A percentile compares a stretch with the other conserved stretches of the same genome.
Evolutionary conservation across 1,284 basidiomycete species (phyloP).

Genomic region (Tilletiaria anomala): DNA sequence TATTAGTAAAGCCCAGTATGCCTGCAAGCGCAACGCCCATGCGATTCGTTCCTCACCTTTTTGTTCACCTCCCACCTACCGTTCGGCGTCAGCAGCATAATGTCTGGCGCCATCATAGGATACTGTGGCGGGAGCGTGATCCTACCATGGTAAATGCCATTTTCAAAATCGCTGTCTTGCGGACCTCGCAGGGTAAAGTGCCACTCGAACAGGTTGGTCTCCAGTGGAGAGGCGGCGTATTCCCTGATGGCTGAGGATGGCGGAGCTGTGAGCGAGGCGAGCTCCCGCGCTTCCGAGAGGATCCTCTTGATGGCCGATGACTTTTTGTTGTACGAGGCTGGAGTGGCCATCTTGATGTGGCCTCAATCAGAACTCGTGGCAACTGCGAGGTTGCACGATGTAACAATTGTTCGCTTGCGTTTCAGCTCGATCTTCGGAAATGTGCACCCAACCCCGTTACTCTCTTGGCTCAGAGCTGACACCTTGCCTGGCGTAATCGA

Average conservation of each 20-base stretch:
- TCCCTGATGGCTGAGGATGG: slow-evolving; percentile 64
- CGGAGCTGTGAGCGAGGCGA: slow-evolving; percentile 65
- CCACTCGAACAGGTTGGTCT: slow-evolving; percentile 56
- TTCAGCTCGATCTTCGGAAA: too few relatives aligned
- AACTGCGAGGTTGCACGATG: too few relatives aligned
- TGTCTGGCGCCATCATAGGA: slow-evolving; percentile 81
- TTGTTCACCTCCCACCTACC: slow-evolving; percentile 88
- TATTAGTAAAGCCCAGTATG: too few relatives aligned
- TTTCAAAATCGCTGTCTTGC: slow-evolving; percentile 30
- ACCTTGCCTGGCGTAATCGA: too few relatives aligned
- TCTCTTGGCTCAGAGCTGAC: too few relatives aligned
- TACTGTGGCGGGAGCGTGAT: slow-evolving; percentile 82
- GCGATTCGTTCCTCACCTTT: slow-evolving; percentile 48
- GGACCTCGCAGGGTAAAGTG: slow-evolving; percentile 89
- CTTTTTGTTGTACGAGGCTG: too few relatives aligned
- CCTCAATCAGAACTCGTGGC: too few relatives aligned
- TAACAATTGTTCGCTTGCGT: too few relatives aligned
- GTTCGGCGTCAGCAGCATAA: slow-evolving; percentile 87
- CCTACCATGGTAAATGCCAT: slow-evolving; percentile 65
- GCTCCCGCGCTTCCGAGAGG: slow-evolving; percentile 83
- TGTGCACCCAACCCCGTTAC: too few relatives aligned
- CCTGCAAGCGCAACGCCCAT: too few relatives aligned
- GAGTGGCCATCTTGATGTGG: too few relatives aligned
- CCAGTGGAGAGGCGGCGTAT: slow-evolving; percentile 70
- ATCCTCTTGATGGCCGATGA: slow-evolving; percentile 83